Evolutionary conservation across 495 filamentous ascomycete species (phyloP), one percentile per base, ranked within the genome.

Genomic region (Tuber borchii): DNA sequence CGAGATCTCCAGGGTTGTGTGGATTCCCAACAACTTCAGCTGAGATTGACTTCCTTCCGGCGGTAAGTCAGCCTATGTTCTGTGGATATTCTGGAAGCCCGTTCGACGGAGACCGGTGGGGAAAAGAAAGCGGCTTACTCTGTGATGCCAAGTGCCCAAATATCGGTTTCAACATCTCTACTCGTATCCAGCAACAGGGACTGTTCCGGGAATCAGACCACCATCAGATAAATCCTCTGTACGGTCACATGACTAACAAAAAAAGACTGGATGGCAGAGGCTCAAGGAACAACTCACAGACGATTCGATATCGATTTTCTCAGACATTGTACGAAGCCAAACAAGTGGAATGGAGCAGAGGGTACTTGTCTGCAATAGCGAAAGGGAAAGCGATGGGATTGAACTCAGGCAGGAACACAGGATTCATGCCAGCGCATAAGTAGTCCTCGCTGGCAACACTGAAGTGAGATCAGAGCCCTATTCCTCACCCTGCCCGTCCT

Each of bases 131-230:
- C 73, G 37, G 75, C 79, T 82, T 80, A 82, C 81, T 82, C 81
- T 76, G 80, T 82, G 72, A 82, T 82, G 73, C 81, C 81, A 79
- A 82, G 80, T 82, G 81, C 81, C 80, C 80, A 82, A 74, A 82
- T 82, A 56, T 74, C 80, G 75, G 81, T 75, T 77, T 82, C 81
- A 74, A 82, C 79, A 61, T 82, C 80, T 71, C 56, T 65, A 34
- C 56, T 65, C 26, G 81, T 82, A 77, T 82, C 80, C 61, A 82
- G 77, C 56, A 65, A 5, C 73, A 82, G 73, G 75, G 78, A 76
- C 78, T 80, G 74, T 72, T 76, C 69, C 46, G 72, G 70, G 71
- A 73, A 70, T 71, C 70, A 14, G 48, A 56, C 74, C 70, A 34
- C 51, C 61, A 78, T 81, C 78, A 81, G 76, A 73, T 75, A 71